phyloP scores from a whole-genome alignment of 192 early-diverging fungal species.

The Coemansia sp. region DNA sequence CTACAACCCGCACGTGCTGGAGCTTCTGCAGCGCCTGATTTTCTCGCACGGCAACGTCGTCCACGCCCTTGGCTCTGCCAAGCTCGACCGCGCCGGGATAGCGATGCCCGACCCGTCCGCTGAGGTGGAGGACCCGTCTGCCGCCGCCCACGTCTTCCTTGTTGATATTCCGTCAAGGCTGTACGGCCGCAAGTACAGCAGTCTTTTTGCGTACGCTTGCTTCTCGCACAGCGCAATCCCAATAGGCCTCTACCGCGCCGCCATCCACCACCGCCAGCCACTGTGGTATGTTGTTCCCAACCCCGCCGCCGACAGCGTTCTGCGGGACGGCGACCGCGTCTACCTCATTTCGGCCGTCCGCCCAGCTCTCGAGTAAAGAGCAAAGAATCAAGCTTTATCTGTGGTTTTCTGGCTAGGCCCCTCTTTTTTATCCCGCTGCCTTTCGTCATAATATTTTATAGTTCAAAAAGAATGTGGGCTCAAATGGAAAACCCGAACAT shows the following conservation, averaged over 20 bases:
- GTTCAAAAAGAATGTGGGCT: too few relatives aligned
- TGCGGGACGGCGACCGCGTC: conserved; percentile 61
- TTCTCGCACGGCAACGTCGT: conserved; percentile 56
- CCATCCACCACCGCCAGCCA: conserved; percentile 55
- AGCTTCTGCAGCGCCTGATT: conserved; percentile 60
- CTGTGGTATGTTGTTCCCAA: conserved; percentile 64
- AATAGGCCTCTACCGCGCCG: conserved; percentile 66
- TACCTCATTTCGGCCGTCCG: conserved; percentile 53
- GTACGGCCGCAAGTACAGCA: conserved; percentile 51
- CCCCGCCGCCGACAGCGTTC: conserved; percentile 49
- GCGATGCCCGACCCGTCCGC: conserved; percentile 2
- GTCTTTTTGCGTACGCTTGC: conserved; percentile 57
- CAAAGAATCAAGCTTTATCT: too few relatives aligned
- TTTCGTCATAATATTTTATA: too few relatives aligned
- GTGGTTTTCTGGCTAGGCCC: too few relatives aligned
- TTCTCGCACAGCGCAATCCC: conserved; percentile 55
- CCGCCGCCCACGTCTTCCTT: conserved; percentile 43
- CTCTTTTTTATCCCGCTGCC: too few relatives aligned
- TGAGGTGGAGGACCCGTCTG: conserved; percentile 10
- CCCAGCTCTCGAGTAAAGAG: conserved; percentile 32
- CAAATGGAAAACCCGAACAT: too few relatives aligned
- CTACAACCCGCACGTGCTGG: conserved; percentile 64
- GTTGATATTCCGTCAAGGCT: conserved; percentile 53
- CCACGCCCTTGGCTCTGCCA: conserved; percentile 43
- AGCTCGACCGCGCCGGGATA: conserved; percentile 31